Base-by-base conservation (phyloP, 148 eudicot species). In the Euryodendron excelsum region DNA sequence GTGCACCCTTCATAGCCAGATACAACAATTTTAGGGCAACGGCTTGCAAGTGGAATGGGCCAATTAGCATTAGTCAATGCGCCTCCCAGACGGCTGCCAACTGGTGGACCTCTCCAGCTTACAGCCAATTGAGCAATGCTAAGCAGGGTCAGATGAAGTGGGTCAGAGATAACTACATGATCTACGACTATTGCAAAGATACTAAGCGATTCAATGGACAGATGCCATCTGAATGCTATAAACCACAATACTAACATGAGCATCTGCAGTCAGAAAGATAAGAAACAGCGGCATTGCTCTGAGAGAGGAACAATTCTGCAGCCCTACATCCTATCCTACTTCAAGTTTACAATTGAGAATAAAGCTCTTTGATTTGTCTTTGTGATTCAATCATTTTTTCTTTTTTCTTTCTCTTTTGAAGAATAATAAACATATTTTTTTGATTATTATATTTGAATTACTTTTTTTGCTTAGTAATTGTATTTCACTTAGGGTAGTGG, bases 101-200 rank as follows among this genome's bases (percentile, higher is more conserved):
- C 75, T 87, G 90, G 89, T 85, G 89, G 89, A 83, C 84, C 7
- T 75, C 79, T 5, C 73, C 78, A 0, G 18, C 18, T 23, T 84
- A 75, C 75, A 77, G 53, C 44, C 59, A 76, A 59, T 58, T 87
- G 55, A 87, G 79, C 58, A 13, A 48, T 9, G 67, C 52, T 73
- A 75, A 89, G 75, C 82, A 28, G 14, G 81, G 84, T 23, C 78
- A 82, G 69, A 78, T 89, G 87, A 82, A 86, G n/a, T 75, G 84
- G 87, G 78, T 85, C 48, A 74, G 87, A 76, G 83, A 82, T 31
- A 83, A 88, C 48, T 77, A 70, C 81, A 88, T 88, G 89, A 83
- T 92, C 77, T 90, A 92, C 33, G 79, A 90, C 77, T 90, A 90
- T 80, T 90, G 93, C 85, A 86, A 81, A 28, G 93, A 89, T 83